Evolutionary conservation across 140 eudicot genomes (phyloP), one percentile per base, ranked within the genome.

Genomic region (Ambrosia hybrid): DNA sequence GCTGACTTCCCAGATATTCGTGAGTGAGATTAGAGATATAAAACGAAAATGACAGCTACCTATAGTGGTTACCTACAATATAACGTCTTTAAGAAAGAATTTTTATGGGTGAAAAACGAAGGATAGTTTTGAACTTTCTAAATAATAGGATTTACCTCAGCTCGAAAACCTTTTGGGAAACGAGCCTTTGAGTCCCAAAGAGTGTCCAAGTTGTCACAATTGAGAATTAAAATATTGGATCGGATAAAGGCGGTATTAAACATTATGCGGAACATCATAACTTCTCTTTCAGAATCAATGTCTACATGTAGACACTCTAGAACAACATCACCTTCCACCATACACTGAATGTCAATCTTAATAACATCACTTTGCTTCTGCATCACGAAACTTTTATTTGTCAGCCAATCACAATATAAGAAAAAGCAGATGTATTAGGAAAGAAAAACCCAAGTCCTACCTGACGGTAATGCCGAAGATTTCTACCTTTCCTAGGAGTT

Each of bases 251-350:
- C 96, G 17, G 99, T 94, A 43, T 43, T 43, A 7, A 43, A 43
- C 48, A 43, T 43, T 43, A 43, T 6, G 9, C 48, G 48, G 9
- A 94, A 94, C 99, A 94, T 94, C 99, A 94, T 94, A 41, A 91
- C 86, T 85, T 94, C 99, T 78, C 99, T 80, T 76, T 91, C 99
- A n/a, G 96, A 80, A 56, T 94, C 99, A 61, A 86, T 46, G 73
- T 94, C 97, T 48, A 94, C 58, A 78, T 94, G 99, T 43, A 94
- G 86, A 76, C 99, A 94, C 75, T 94, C 99, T 70, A 94, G 74
- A 6, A 94, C 99, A n/a, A 94, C 99, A 86, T 94, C 97, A 65
- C 99, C 97, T 88, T 94, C 88, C 76, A 94, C 99, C 89, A 91
- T 76, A 77, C 97, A 94, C 83, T 88, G 97, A 57, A 94, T 9